Conservation (phyloP, 306 rosid genomes). For the Cyclanthera cordifolia region DNA sequence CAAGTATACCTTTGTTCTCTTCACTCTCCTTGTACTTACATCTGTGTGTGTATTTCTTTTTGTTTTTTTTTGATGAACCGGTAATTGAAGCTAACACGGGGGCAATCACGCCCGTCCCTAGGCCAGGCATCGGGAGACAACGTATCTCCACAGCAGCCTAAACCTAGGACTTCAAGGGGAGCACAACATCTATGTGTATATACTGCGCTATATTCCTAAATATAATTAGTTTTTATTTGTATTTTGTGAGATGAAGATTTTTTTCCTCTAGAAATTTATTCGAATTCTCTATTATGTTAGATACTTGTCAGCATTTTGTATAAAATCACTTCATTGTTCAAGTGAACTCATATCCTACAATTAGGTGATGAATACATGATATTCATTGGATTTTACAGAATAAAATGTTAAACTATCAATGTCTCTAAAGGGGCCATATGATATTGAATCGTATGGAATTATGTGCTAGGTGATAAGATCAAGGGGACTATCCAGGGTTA, state of each 20-base stretch:
- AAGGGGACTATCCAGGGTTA: not conserved
- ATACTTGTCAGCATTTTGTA: not conserved
- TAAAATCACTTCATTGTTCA: not conserved
- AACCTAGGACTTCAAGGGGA: too few species aligned
- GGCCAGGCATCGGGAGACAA: too few species aligned
- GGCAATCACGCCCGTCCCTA: too few species aligned
- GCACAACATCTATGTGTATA: not conserved
- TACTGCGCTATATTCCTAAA: not conserved
- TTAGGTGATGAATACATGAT: not conserved
- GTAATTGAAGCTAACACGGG: too few species aligned
- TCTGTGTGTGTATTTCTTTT: not conserved
- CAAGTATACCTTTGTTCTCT: conserved; percentile 36
- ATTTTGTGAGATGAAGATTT: not conserved
- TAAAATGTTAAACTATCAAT: not conserved
- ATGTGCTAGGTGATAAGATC: too few species aligned
- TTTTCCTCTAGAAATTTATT: not conserved
- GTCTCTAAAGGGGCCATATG: not conserved
- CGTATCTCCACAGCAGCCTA: too few species aligned
- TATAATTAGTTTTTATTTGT: not conserved
- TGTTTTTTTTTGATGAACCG: too few species aligned
- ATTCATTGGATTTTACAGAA: not conserved
- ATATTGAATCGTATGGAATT: too few species aligned
- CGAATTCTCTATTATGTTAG: not conserved
- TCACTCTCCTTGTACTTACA: conserved; percentile 5
- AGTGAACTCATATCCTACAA: not conserved